These are phyloP conservation scores for Mitragyna speciosa DNA, from an alignment of 257 asterid species.

Conservation along the genomic window DNA sequence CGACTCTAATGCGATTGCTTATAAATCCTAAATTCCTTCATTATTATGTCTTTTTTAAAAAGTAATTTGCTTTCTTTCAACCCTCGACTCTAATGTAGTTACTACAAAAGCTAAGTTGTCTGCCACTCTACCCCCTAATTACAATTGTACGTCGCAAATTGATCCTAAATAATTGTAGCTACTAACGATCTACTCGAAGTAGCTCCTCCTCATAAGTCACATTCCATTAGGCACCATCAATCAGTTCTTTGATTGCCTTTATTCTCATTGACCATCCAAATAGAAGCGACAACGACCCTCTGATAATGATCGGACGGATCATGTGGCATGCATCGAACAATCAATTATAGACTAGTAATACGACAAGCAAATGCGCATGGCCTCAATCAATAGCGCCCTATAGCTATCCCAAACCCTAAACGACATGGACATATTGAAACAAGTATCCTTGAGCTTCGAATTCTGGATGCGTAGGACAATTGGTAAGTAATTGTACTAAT, in stretches of 20 bases:
- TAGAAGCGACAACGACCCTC: constrained; percentile 32
- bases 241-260: constrained; percentile 21
- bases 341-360: constrained; percentile 12
- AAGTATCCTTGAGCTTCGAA: background rate
- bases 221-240: constrained; percentile 10
- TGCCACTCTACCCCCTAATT: background rate
- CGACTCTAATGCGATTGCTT: background rate
- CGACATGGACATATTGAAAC: background rate
- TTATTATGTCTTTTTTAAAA: no score
- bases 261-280: constrained; percentile 36
- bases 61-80: no score
- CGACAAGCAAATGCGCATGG: constrained; percentile 39
- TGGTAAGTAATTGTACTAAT: no score
- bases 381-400: constrained; percentile 11
- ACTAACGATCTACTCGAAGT: background rate
- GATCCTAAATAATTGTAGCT: background rate
- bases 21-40: background rate
- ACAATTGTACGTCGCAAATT: background rate
- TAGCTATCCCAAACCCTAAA: background rate
- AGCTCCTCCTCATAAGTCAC: background rate
- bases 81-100: no score
- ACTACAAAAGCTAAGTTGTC: no score
- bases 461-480: background rate
- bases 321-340: constrained; percentile 22
- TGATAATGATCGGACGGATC: constrained; percentile 22